Percentiles rank a stretch among this genome's conserved stretches.
Evolutionary conservation across 2,329 filamentous ascomycete species (phyloP).

Genomic region (Annulohypoxylon truncatum): DNA sequence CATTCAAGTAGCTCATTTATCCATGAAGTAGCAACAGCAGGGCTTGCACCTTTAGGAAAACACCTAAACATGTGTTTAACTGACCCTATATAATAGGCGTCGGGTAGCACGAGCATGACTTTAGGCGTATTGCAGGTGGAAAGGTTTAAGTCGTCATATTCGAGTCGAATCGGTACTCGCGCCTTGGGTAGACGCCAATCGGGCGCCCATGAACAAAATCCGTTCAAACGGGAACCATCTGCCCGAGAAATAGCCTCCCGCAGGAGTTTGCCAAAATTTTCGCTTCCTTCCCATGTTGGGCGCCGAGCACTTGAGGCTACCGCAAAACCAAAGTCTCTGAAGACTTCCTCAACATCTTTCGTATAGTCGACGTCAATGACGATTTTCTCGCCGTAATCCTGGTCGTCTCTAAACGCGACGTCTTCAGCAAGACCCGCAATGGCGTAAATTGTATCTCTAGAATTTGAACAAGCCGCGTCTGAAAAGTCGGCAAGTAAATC

Average conservation of each 20-base stretch:
- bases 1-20: background rate
- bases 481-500: background rate
- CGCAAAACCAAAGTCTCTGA: background rate
- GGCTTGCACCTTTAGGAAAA: background rate
- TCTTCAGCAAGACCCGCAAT: background rate
- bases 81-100: background rate
- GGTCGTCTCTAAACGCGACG: background rate
- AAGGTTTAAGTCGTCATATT: background rate
- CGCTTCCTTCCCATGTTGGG: background rate
- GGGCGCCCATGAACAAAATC: background rate
- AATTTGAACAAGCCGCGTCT: background rate
- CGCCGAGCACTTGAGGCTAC: background rate
- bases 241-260: background rate
- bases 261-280: background rate
- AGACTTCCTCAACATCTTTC: background rate
- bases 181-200: background rate
- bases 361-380: background rate
- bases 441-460: background rate
- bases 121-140: background rate
- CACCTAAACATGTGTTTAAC: background rate
- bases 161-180: background rate
- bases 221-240: background rate
- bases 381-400: background rate
- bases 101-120: background rate
- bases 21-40: background rate